Percentiles rank a stretch among this genome's conserved stretches.
Evolutionary conservation across 2,329 filamentous ascomycete genomes (phyloP).

Genomic region (Arthrobotrys iridis): DNA sequence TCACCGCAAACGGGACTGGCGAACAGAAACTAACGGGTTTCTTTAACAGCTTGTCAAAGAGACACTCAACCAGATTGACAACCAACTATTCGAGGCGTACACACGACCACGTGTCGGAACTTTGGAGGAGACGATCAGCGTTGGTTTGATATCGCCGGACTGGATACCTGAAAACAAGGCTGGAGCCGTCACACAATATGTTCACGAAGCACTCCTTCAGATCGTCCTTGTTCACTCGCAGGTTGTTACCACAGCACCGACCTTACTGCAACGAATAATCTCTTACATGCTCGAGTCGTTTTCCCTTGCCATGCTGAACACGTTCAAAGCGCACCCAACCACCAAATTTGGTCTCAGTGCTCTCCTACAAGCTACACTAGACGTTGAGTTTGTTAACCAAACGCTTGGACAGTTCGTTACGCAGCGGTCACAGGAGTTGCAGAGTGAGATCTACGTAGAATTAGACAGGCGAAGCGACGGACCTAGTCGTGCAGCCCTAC

Average conservation of each 20-base stretch:
- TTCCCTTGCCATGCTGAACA: slow-evolving; percentile 80
- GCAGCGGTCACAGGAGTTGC: slow-evolving; percentile 79
- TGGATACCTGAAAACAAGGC: slow-evolving; percentile 73
- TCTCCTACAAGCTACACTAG: slow-evolving; percentile 95
- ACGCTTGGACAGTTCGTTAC: slow-evolving; percentile 90
- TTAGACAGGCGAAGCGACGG: slow-evolving; percentile 90
- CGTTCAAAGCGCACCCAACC: slow-evolving; percentile 72
- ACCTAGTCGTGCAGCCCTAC: slow-evolving; percentile 79
- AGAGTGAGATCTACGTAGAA: slow-evolving; percentile 91
- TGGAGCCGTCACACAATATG: slow-evolving; percentile 79
- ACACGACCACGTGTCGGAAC: slow-evolving; percentile 77
- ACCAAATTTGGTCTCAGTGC: slow-evolving; percentile 77
- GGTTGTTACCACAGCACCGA: slow-evolving; percentile 79
- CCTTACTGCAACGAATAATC: slow-evolving; percentile 81
- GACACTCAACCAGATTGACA: slow-evolving; percentile 88
- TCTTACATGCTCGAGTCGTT: slow-evolving; percentile 86
- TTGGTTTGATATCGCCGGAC: slow-evolving; percentile 74
- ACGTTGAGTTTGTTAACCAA: slow-evolving; percentile 96
- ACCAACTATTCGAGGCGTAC: slow-evolving; percentile 90
- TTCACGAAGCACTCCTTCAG: slow-evolving; percentile 84
- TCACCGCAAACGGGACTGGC: no score
- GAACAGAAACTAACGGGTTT: background rate
- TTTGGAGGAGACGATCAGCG: slow-evolving; percentile 75
- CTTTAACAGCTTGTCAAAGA: slow-evolving; percentile 76
- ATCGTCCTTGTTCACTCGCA: slow-evolving; percentile 93